phyloP scores from a whole-genome alignment of 2,329 filamentous ascomycete species.

The Verticillium tricorpus region DNA sequence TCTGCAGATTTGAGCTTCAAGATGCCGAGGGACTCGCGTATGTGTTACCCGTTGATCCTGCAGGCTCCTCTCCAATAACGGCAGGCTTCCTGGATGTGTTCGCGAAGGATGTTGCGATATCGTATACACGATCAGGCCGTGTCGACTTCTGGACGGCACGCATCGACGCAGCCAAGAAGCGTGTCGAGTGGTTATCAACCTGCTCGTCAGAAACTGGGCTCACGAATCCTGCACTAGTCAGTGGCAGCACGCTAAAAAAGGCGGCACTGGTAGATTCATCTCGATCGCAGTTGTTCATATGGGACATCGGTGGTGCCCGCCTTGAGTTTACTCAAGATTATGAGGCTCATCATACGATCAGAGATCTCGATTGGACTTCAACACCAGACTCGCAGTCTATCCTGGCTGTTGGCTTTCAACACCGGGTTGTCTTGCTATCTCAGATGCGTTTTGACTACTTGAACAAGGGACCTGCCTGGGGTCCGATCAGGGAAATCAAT shows the following conservation, averaged over 20 bases:
- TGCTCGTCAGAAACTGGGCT: conserved; percentile 78
- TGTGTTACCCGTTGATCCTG: conserved; percentile 80
- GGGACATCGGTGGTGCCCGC: conserved; percentile 79
- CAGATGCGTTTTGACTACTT: conserved; percentile 92
- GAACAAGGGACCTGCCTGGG: conserved; percentile 85
- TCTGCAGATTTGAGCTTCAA: conserved; percentile 67
- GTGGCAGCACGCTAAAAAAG: conserved; percentile 82
- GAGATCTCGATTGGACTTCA: conserved; percentile 90
- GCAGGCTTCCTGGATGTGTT: conserved; percentile 84
- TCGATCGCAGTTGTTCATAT: conserved; percentile 77
- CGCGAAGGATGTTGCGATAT: conserved; percentile 79
- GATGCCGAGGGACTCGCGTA: conserved; percentile 55
- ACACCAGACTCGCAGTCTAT: conserved; percentile 87
- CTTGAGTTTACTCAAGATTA: conserved; percentile 79
- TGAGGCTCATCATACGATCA: conserved; percentile 67
- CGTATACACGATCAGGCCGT: conserved; percentile 70
- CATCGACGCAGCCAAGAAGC: conserved; percentile 54
- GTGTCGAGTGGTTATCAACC: conserved; percentile 77
- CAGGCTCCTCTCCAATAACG: conserved; percentile 64
- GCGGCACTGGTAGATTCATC: conserved; percentile 74
- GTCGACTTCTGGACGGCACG: conserved; percentile 84
- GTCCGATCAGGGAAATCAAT: conserved; percentile 74
- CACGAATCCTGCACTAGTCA: conserved; percentile 67
- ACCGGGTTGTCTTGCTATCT: conserved; percentile 73
- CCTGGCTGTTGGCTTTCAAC: conserved; percentile 87